Evolutionary conservation across 257 asterid genomes (phyloP), one percentile per base, ranked within the genome.

Genomic region (Salvia splendens): DNA sequence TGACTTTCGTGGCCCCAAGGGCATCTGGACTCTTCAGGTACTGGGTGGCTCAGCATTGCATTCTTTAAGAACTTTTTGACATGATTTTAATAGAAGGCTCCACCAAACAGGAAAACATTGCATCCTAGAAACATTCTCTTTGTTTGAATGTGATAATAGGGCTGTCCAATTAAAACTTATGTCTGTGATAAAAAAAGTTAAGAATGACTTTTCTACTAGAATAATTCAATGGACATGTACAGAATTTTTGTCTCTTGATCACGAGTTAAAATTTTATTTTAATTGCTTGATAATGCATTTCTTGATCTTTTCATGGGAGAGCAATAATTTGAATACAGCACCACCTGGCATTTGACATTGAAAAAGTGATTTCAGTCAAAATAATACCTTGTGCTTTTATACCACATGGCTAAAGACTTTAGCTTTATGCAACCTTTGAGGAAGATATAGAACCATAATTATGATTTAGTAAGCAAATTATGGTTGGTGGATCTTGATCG

Each of bases 21-120:
- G 98, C 30, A 85, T 92, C 74, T 92, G 98, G 98, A 92, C 98
- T 16, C 95, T 92, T 74, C 98, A 92, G 92, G 98, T 89, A 76
- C 66, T 42, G 15, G 62, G 48, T 56, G n/a, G 58, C 51, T 33
- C 51, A 33, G 24, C 49, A 7, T 17, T 43, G 64, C 17, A 8
- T 53, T 38, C 14, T 68, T 50, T 30, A 17, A 43, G 43, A 50
- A 32, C 35, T 49, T 70, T 49, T 41, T 42, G 36, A 14, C 55
- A 36, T 54, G 64, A 50, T 70, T 45, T 60, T 33, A 14, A 20
- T 55, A 4, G 35, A 53, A 33, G 58, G 52, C 15, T 8, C 52
- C 38, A 28, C 71, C 55, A 24, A 38, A 24, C 30, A 24, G 30
- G 30, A 2, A 24, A 24, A 46, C 35, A 15, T 59, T 54, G 68